Conservation (phyloP, 345 rosid species). For the Gossypium ekmanianum region DNA sequence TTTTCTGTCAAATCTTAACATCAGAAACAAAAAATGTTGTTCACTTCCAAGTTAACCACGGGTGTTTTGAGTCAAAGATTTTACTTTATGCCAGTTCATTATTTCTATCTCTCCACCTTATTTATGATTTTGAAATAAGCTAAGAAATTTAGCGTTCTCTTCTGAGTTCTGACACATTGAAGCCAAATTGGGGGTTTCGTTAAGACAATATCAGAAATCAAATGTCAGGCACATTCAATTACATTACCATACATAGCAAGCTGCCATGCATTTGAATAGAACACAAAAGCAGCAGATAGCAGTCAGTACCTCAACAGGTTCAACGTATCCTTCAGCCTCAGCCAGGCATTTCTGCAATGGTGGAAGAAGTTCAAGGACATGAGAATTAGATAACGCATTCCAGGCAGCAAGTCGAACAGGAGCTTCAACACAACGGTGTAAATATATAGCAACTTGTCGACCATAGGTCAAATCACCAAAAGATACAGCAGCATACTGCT, state of each 20-base stretch:
- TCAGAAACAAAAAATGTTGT: neutral
- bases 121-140: neutral
- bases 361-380: conserved; percentile 80
- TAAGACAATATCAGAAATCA: neutral
- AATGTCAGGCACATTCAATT: neutral
- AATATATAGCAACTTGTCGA: conserved; percentile 69
- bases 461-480: conserved; percentile 69
- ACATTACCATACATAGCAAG: neutral
- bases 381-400: conserved; percentile 57
- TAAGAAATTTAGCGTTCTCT: neutral
- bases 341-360: conserved; percentile 63
- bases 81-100: neutral
- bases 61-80: neutral
- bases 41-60: neutral
- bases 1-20: neutral
- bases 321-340: conserved; percentile 63
- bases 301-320: conserved; percentile 65
- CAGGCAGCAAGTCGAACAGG: conserved; percentile 69
- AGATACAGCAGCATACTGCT: conserved; percentile 76
- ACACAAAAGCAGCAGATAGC: neutral
- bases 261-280: neutral
- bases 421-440: conserved; percentile 64
- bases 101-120: neutral
- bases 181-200: neutral
- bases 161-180: neutral